Evolutionary conservation across 208 protist species (phyloP), one percentile per base, ranked within the genome.

Genomic region (Crithidia mellificae): DNA sequence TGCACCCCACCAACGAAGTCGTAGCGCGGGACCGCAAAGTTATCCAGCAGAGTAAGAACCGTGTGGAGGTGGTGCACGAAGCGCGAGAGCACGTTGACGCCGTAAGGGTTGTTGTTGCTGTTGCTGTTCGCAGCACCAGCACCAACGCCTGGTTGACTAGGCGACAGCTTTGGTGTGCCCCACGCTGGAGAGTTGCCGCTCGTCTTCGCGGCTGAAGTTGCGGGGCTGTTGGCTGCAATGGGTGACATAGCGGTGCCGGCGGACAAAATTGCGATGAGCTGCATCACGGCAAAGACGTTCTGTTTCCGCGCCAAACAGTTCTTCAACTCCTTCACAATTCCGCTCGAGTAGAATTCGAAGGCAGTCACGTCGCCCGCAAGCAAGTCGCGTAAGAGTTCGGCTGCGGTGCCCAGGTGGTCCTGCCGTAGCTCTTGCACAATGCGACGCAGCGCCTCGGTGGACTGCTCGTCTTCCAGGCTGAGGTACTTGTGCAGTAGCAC

Each of bases 301-400:
- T 69, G 51, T 59, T 68, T 43, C 3, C 70, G 61, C 11, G 25
- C 27, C 17, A 81, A 53, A 30, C 65, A 56, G 44, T 34, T 64
- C 49, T 61, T 50, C 24, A 77, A 44, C 61, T 75, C 65, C 3
- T 41, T 27, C 43, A 91, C 63, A n/a, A 91, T 34, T 19, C 85
- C 72, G 50, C 75, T 79, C 22, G 84, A 80, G 41, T 69, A 67
- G 11, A 95, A 69, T 57, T 95, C 87, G 68, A 87, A 91, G 2
- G 87, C 41, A 2, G 90, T 92, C 2, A 77, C 76, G 20, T 90
- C 77, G 22, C 59, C 63, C 24, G 80, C 34, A 6, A 93, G 72
- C 15, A 84, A 68, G 36, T 72, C 36, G 11, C 78, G 70, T 9
- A 95, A 62, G 36, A 69, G 38, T 7, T 50, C 41, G 22, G 85